A percentile compares a stretch with the other conserved stretches of the same genome.
Evolutionary conservation across 2,329 filamentous ascomycete species (phyloP).

Genomic region (Ophiostoma perfectum): DNA sequence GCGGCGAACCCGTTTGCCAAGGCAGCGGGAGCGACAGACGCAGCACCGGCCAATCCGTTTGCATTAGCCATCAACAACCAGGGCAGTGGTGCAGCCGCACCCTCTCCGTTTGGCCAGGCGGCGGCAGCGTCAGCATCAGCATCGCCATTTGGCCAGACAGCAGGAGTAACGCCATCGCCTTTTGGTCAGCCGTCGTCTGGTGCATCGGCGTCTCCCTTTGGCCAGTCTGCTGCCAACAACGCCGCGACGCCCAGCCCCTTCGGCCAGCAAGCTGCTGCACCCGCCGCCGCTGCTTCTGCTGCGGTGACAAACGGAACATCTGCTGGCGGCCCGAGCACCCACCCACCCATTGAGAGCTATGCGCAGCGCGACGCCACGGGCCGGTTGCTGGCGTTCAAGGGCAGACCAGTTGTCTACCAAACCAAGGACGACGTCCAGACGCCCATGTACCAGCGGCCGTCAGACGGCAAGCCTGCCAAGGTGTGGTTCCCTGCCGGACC

Average conservation of each 20-base stretch:
- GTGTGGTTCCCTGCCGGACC: constrained; percentile 71
- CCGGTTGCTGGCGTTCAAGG: constrained; percentile 33
- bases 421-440: constrained; percentile 37
- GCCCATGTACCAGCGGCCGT: constrained; percentile 15
- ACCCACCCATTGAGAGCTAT: constrained; percentile 33
- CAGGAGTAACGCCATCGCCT: constrained; percentile 11
- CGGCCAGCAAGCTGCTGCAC: constrained; percentile 26
- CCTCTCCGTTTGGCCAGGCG: constrained; percentile 22
- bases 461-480: constrained; percentile 39
- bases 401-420: constrained; percentile 33
- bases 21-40: neutral
- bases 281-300: neutral
- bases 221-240: constrained; percentile 24
- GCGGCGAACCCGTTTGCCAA: constrained; percentile 14
- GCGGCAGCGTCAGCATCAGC: constrained; percentile 15
- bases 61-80: constrained; percentile 1
- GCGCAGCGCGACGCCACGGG: constrained; percentile 27
- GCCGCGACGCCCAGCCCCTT: constrained; percentile 29
- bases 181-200: constrained; percentile 20
- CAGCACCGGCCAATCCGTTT: constrained; percentile 11
- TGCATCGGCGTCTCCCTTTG: constrained; percentile 27
- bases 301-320: neutral
- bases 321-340: neutral
- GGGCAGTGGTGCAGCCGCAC: constrained; percentile 2
- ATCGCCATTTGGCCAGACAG: constrained; percentile 29